Evolutionary conservation across 768 basidiomycete genomes (phyloP), one percentile per base, ranked within the genome.

Genomic region (Leccinum subgranulosum): DNA sequence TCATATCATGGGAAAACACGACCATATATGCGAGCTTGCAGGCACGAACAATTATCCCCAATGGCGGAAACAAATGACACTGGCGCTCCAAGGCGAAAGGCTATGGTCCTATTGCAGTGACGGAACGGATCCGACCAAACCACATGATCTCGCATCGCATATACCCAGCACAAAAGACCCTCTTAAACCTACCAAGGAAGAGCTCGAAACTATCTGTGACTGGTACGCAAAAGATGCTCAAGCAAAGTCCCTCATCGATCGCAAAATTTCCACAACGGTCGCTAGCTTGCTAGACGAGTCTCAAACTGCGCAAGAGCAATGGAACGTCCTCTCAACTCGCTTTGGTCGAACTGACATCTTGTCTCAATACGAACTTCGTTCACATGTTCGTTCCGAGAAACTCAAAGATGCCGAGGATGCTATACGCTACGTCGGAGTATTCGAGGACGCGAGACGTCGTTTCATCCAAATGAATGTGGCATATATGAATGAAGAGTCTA

Each of bases 241-340:
- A 2, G 55, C 51, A 0, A 64, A 62, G 11, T 31, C 14, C 0
- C 41, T 63, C 0, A 54, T 63, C 0, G 43, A 62, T 4, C 0
- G 47, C 0, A 51, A 47, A 5, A 10, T 63, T 0, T 52, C 61
- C 0, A 17, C 27, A 0, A 3, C 23, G 0, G 10, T 64, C 0
- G 2, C 45, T 0, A 12, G 6, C 0, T 33, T 47, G 0, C 51
- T 60, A 0, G 6, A 28, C 10, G 10, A 41, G 0, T 14, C 6
- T 0, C 46, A 55, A 0, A 50, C 53, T 0, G 49, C 55, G 0
- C 6, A 17, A 0, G 23, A 54, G 0, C 61, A 63, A 28, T 59
- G 53, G 54, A 27, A 51, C 0, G 1, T 19, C 0, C 27, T 52
- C 3, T 9, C 27, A 0, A 0, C 14, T 3, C 10, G 21, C 4